Conservation (phyloP, 2,329 filamentous ascomycete species). For the Colletotrichum euphorbiae region DNA sequence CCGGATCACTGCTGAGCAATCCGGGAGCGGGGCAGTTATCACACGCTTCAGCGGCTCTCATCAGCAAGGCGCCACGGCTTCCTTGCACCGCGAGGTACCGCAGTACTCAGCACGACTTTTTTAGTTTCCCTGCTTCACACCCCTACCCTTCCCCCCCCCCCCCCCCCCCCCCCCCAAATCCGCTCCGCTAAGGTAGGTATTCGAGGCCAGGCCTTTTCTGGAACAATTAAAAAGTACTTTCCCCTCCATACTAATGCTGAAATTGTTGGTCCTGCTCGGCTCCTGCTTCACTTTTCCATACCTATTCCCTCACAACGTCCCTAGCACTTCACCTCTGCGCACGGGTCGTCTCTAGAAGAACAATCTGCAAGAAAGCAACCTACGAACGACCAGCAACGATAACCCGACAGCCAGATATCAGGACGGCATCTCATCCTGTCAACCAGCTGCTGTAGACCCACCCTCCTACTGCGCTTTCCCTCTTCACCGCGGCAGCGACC, state of each 20-base stretch:
- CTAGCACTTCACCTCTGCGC: background rate
- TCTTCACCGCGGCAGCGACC: conserved; percentile 22
- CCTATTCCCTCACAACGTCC: background rate
- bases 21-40: conserved; percentile 13
- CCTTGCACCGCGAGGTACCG: too few species aligned
- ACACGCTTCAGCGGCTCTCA: conserved; percentile 1
- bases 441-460: conserved; percentile 24
- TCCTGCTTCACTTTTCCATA: background rate
- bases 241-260: conserved; percentile 1
- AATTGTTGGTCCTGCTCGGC: background rate
- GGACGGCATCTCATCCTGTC: background rate
- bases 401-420: background rate
- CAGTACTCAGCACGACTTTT: background rate
- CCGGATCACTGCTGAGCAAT: conserved; percentile 13
- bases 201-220: conserved; percentile 22
- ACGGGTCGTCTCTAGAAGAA: background rate
- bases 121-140: background rate
- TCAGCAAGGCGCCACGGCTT: too few species aligned
- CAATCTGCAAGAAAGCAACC: background rate
- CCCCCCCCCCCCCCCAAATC: conserved; percentile 7
- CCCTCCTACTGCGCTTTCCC: background rate
- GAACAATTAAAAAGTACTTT: conserved; percentile 37
- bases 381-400: background rate
- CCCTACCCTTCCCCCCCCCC: background rate
- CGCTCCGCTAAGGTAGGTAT: conserved; percentile 23